Conservation (phyloP, 352 stramenopile genomes). For the Pythium myriotylum region DNA sequence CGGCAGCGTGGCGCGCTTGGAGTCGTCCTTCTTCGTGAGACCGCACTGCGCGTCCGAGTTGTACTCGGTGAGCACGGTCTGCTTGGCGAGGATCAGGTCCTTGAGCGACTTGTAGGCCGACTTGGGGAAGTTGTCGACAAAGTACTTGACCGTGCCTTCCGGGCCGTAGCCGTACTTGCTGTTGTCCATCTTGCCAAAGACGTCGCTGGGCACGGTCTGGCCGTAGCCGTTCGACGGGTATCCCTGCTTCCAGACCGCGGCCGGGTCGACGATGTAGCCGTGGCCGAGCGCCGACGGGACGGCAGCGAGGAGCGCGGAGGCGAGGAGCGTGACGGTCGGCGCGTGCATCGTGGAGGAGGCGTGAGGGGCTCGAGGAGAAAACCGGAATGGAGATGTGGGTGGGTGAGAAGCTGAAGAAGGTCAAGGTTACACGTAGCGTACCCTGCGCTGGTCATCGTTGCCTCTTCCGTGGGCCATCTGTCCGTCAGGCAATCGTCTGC, state of each 20-base stretch:
- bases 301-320: slow-evolving; percentile 9
- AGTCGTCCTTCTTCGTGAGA: slow-evolving; percentile 41
- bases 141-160: slow-evolving; percentile 39
- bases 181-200: slow-evolving; percentile 41
- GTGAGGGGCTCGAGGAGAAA: too few relatives aligned
- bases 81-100: slow-evolving; percentile 47
- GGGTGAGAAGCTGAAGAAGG: background rate
- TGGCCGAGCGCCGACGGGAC: slow-evolving; percentile 25
- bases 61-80: slow-evolving; percentile 41
- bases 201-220: slow-evolving; percentile 43
- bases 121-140: slow-evolving; percentile 35
- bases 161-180: slow-evolving; percentile 47
- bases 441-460: background rate
- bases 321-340: background rate
- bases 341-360: background rate
- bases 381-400: background rate
- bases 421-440: background rate
- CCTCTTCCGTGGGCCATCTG: too few relatives aligned
- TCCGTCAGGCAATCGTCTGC: background rate
- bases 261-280: slow-evolving; percentile 50
- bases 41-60: slow-evolving; percentile 41
- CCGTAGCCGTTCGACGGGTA: slow-evolving; percentile 55
- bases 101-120: slow-evolving; percentile 42
- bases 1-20: slow-evolving; percentile 39
- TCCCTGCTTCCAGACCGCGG: slow-evolving; percentile 35